Conservation (phyloP, 345 rosid genomes). For the Citrus reticulata region DNA sequence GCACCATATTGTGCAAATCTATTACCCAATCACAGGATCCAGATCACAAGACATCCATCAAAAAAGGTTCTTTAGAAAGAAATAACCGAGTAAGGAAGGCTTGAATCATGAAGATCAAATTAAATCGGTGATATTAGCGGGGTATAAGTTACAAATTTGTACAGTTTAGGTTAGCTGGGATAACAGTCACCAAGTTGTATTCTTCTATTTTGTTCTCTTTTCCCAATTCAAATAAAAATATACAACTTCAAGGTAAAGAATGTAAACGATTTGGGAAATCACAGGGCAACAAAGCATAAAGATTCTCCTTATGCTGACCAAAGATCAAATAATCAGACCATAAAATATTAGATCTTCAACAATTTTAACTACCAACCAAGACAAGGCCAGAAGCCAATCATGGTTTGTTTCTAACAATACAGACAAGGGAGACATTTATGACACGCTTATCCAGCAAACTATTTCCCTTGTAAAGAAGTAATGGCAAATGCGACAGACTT, state of each 20-base stretch:
- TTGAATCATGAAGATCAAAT: background rate
- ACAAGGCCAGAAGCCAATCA: background rate
- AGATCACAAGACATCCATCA: background rate
- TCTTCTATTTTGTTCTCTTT: background rate
- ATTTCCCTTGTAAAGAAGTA: background rate
- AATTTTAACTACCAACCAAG: background rate
- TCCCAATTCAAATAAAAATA: background rate
- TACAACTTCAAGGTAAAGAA: background rate
- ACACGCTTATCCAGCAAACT: background rate
- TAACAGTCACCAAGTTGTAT: background rate
- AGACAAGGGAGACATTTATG: background rate
- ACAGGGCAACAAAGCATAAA: background rate
- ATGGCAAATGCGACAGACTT: too few relatives aligned
- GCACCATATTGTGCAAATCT: background rate
- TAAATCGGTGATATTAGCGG: background rate
- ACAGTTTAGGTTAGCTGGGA: background rate
- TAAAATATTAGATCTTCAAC: background rate
- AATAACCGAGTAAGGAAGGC: background rate
- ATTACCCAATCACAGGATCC: background rate
- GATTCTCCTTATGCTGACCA: background rate
- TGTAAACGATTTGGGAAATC: background rate
- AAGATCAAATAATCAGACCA: background rate
- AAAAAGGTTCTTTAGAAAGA: background rate
- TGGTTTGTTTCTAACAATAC: background rate
- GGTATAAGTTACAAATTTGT: background rate